A percentile compares a stretch with the other conserved stretches of the same genome.
phyloP scores from a whole-genome alignment of 2,329 filamentous ascomycete species.

The Pezicula neosporulosa region DNA sequence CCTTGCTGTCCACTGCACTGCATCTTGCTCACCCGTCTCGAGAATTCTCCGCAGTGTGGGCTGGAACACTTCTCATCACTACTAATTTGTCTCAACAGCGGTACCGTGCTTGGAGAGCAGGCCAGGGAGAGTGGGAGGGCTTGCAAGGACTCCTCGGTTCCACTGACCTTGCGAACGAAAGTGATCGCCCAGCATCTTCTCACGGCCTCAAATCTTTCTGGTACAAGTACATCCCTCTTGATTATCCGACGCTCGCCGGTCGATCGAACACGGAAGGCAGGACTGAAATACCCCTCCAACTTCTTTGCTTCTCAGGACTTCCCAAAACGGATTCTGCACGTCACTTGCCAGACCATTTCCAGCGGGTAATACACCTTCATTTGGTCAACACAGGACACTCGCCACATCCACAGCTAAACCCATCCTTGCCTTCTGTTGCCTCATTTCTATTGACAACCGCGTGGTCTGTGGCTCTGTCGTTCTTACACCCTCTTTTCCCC shows the following conservation, averaged over 20 bases:
- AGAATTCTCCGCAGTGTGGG: conserved; percentile 16
- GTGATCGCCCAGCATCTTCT: conserved; percentile 23
- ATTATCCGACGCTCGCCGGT: conserved; percentile 24
- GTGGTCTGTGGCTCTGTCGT: conserved; percentile 18
- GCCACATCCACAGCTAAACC: conserved; percentile 18
- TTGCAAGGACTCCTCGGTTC: conserved; percentile 25
- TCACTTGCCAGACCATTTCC: conserved; percentile 20
- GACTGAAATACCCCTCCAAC: conserved; percentile 20
- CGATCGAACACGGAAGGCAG: conserved; percentile 27
- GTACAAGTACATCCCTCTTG: conserved; percentile 8
- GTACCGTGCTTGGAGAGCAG: conserved; percentile 17
- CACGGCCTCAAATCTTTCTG: conserved; percentile 23
- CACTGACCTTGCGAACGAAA: conserved; percentile 24
- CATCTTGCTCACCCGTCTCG: conserved; percentile 12
- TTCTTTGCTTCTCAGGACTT: conserved; percentile 16
- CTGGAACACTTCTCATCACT: conserved; percentile 12
- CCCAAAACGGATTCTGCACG: conserved; percentile 23
- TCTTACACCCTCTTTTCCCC: conserved; percentile 9
- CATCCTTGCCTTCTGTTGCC: conserved; percentile 20
- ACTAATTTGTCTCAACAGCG: conserved; percentile 18
- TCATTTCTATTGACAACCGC: conserved; percentile 18
- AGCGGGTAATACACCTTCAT: conserved; percentile 27
- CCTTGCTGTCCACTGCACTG: conserved; percentile 12
- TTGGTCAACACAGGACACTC: conserved; percentile 24
- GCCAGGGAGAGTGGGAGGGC: conserved; percentile 15